Evolutionary conservation across 768 basidiomycete species (phyloP).

Genomic region (Russula virescens): DNA sequence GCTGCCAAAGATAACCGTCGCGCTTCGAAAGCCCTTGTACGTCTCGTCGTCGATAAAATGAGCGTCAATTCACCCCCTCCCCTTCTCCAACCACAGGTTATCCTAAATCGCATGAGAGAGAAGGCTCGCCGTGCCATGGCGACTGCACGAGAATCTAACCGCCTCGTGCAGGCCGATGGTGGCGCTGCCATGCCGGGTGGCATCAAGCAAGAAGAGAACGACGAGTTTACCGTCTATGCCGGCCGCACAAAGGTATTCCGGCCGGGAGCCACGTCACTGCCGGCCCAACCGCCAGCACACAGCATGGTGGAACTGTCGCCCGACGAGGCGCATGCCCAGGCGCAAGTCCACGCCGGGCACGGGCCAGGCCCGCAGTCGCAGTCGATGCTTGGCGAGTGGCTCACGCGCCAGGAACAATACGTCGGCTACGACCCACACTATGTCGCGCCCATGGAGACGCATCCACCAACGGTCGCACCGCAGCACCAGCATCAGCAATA

Average conservation of each 20-base stretch:
- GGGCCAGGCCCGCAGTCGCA: neutral
- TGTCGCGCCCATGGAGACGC: conserved; percentile 1
- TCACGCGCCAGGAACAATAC: conserved; percentile 7
- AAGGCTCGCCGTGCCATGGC: conserved; percentile 59
- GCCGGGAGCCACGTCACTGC: conserved; percentile 32
- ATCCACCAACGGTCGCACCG: neutral
- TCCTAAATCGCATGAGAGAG: conserved; percentile 54
- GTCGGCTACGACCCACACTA: conserved; percentile 12
- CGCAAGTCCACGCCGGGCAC: neutral
- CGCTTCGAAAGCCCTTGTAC: conserved; percentile 59
- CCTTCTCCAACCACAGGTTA: conserved; percentile 38
- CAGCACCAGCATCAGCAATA: conserved; percentile 9
- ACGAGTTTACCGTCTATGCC: conserved; percentile 65
- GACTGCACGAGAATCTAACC: conserved; percentile 32
- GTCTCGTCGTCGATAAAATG: conserved; percentile 23
- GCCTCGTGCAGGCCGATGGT: conserved; percentile 32
- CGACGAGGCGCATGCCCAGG: conserved; percentile 3
- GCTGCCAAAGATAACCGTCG: conserved; percentile 54
- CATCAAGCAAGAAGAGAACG: conserved; percentile 47
- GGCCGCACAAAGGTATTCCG: conserved; percentile 62
- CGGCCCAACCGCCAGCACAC: neutral
- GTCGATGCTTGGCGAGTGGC: conserved; percentile 17
- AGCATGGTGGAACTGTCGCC: neutral
- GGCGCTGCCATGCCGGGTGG: conserved; percentile 38
- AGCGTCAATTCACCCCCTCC: neutral